Evolutionary conservation across 2,329 filamentous ascomycete genomes (phyloP).

Genomic region (Zasmidium angulare): DNA sequence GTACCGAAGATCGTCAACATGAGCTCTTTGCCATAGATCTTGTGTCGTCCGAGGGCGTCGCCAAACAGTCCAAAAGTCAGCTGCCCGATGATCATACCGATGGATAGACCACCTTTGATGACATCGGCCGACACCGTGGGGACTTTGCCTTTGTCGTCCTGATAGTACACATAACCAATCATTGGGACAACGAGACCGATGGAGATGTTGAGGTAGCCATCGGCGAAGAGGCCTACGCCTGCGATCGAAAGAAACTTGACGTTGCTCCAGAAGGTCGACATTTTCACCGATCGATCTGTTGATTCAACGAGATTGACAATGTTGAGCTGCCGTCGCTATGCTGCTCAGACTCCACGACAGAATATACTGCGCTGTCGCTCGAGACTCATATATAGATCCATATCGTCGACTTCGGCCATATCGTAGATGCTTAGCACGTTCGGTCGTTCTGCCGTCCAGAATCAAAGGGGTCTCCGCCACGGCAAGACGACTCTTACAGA

Average conservation of each 20-base stretch:
- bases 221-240: neutral
- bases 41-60: neutral
- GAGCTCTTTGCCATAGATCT: neutral
- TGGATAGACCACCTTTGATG: neutral
- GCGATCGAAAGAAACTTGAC: neutral
- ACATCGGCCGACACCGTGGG: neutral
- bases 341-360: neutral
- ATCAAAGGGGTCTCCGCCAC: neutral
- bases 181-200: neutral
- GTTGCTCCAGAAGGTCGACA: neutral
- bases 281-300: neutral
- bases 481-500: neutral
- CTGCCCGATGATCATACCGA: neutral
- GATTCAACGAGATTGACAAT: no score
- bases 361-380: neutral
- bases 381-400: neutral
- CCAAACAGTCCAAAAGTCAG: neutral
- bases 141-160: neutral
- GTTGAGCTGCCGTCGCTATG: neutral
- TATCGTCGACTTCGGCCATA: neutral
- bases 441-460: neutral
- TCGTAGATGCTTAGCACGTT: neutral
- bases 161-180: neutral
- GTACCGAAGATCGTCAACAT: neutral
- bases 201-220: neutral